A percentile compares a stretch with the other conserved stretches of the same genome.
Conservation (phyloP, 2,329 filamentous ascomycete species). For the Ascochyta pisi region DNA sequence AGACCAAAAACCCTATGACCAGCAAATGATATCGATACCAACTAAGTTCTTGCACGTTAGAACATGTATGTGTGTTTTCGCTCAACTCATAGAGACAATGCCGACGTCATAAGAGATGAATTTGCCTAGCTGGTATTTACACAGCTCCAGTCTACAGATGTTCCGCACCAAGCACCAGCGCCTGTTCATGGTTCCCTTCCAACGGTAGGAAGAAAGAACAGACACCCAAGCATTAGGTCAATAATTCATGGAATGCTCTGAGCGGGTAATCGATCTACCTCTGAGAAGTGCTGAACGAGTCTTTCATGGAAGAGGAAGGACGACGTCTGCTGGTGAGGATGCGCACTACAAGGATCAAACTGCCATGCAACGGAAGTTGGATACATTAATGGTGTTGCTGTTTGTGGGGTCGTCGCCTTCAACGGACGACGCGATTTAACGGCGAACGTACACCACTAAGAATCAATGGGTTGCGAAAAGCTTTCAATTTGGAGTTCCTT, state of each 20-base stretch:
- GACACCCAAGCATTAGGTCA: slow-evolving; percentile 39
- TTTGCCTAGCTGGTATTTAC: too few species aligned
- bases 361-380: too few species aligned
- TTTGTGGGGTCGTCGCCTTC: too few species aligned
- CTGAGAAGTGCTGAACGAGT: slow-evolving; percentile 42
- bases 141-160: not conserved
- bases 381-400: too few species aligned
- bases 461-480: not conserved
- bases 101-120: too few species aligned
- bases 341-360: too few species aligned
- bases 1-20: slow-evolving; percentile 8
- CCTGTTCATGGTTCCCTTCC: slow-evolving; percentile 18
- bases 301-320: slow-evolving; percentile 37
- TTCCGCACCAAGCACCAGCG: slow-evolving; percentile 3
- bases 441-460: not conserved
- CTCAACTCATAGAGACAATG: too few species aligned
- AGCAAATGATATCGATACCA: slow-evolving; percentile 13
- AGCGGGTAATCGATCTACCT: slow-evolving; percentile 30
- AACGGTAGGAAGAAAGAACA: slow-evolving; percentile 10
- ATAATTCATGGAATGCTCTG: slow-evolving; percentile 32
- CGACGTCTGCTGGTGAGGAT: slow-evolving; percentile 45
- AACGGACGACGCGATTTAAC: not conserved
- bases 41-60: too few species aligned
- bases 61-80: too few species aligned
- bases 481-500: not conserved